Evolutionary conservation across 2,329 filamentous ascomycete species (phyloP), one percentile per base, ranked within the genome.

Genomic region (Zalaria sp.): DNA sequence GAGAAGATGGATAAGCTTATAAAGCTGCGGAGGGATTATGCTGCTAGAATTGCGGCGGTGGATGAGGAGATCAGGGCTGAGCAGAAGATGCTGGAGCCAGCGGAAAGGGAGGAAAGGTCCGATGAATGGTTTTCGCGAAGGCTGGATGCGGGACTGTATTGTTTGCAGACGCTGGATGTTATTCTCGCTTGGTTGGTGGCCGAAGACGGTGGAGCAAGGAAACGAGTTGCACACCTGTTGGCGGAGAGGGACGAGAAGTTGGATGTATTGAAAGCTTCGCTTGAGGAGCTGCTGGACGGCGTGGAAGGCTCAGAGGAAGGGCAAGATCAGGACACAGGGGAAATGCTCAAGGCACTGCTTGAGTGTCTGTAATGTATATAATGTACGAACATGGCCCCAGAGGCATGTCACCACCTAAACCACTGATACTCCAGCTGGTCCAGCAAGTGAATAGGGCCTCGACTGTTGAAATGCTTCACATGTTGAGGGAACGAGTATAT

Each of bases 171-270:
- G 2, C 75, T 91, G 37, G 89, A 96, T 64, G 73, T 87, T 1
- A 76, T 91, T 27, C 62, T 98, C 27, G 84, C 88, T 8, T 98
- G 91, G 91, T 69, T 96, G 28, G 72, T 86, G 5, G 91, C 88
- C 0, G 91, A 98, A 62, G 91, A 98, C 53, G 70, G 69, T 29
- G 86, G 84, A 0, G 83, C 85, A 1, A 75, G 71, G 51, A 68
- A 64, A 43, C 81, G 71, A 52, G 77, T 94, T 28, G 61, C 69
- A 39, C 63, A 68, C 25, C 61, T 82, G 3, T 63, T 95, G 34
- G 75, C 72, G 1, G 80, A 85, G 46, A 69, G 73, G 18, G 82
- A 82, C 49, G 80, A 85, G 55, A 66, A 68, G 5, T 55, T 93
- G 11, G 65, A 57, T 3, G 67, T 77, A 10, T 61, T 96, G 25